A percentile compares a stretch with the other conserved stretches of the same genome.
Conservation (phyloP, 176 grass and related monocot genomes). For the Themeda triandra region DNA sequence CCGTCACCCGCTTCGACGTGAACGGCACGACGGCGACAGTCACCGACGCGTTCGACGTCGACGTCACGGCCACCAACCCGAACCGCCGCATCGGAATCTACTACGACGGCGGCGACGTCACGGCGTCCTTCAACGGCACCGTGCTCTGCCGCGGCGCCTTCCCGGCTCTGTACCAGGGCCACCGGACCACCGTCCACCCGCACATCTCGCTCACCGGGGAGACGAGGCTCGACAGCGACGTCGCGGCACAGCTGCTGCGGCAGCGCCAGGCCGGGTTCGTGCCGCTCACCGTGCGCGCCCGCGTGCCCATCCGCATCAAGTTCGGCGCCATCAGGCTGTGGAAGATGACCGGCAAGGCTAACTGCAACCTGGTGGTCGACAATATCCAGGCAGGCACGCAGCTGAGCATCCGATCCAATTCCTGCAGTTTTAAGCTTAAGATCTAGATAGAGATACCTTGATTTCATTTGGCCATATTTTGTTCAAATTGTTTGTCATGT, state of each 20-base stretch:
- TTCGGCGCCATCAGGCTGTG: constrained; percentile 67
- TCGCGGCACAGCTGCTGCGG: constrained; percentile 36
- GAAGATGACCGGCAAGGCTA: constrained; percentile 59
- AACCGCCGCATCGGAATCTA: constrained; percentile 84
- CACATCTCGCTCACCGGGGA: constrained; percentile 44
- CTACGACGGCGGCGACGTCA: constrained; percentile 63
- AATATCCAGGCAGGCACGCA: constrained; percentile 29
- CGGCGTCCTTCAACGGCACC: constrained; percentile 59
- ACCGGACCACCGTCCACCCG: constrained; percentile 55
- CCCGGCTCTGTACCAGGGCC: constrained; percentile 89
- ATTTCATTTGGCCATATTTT: background rate
- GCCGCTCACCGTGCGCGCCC: constrained; percentile 49
- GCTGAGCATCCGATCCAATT: constrained; percentile 67
- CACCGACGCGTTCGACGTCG: constrained; percentile 59
- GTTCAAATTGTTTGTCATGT: background rate
- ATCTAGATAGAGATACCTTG: constrained; percentile 10
- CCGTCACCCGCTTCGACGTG: constrained; percentile 46
- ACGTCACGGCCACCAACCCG: constrained; percentile 58
- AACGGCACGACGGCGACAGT: constrained; percentile 24
- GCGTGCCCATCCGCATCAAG: constrained; percentile 70
- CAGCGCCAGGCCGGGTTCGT: constrained; percentile 51
- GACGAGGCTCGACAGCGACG: constrained; percentile 43
- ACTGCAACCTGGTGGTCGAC: constrained; percentile 57
- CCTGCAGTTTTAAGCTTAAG: constrained; percentile 83
- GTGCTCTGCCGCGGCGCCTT: constrained; percentile 63